Evolutionary conservation across 345 rosid species (phyloP).

Genomic region (Raphanus sativus): DNA sequence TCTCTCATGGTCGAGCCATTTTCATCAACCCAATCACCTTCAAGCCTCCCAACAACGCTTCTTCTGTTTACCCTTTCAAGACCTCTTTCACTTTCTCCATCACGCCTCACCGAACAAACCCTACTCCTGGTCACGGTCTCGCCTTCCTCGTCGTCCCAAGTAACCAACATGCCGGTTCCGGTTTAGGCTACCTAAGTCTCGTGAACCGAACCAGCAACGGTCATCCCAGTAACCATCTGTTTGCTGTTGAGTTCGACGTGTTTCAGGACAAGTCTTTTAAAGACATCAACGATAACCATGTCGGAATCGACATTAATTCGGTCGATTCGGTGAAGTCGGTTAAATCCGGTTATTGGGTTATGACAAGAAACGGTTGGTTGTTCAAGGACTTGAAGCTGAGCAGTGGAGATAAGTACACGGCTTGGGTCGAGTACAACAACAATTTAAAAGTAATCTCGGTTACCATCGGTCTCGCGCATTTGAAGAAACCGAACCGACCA

Average conservation of each 20-base stretch:
- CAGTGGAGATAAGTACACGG: slow-evolving; percentile 36
- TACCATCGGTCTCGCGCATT: slow-evolving; percentile 23
- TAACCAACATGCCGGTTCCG: slow-evolving; percentile 25
- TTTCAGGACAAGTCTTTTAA: slow-evolving; percentile 31
- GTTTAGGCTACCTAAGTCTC: slow-evolving; percentile 39
- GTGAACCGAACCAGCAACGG: slow-evolving; percentile 39
- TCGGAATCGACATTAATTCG: slow-evolving; percentile 45
- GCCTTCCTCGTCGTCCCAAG: slow-evolving; percentile 28
- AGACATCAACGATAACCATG: slow-evolving; percentile 43
- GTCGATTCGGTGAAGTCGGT: slow-evolving; percentile 32
- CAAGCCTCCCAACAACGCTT: slow-evolving; percentile 13
- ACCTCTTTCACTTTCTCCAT: slow-evolving; percentile 44
- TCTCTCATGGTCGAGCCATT: slow-evolving; percentile 39
- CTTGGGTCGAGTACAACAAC: slow-evolving; percentile 42
- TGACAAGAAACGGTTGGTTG: slow-evolving; percentile 33
- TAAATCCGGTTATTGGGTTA: slow-evolving; percentile 40
- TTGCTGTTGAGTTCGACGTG: slow-evolving; percentile 38
- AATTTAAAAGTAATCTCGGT: slow-evolving; percentile 13
- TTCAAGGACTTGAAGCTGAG: slow-evolving; percentile 37
- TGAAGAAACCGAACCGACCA: slow-evolving; percentile 39
- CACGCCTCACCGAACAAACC: slow-evolving; percentile 29
- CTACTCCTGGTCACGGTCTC: slow-evolving; percentile 29
- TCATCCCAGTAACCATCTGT: slow-evolving; percentile 25
- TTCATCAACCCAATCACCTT: slow-evolving; percentile 16
- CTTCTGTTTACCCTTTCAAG: slow-evolving; percentile 28